A percentile compares a stretch with the other conserved stretches of the same genome.
Conservation (phyloP, 352 stramenopile genomes). For the Phytopythium sindhum region DNA sequence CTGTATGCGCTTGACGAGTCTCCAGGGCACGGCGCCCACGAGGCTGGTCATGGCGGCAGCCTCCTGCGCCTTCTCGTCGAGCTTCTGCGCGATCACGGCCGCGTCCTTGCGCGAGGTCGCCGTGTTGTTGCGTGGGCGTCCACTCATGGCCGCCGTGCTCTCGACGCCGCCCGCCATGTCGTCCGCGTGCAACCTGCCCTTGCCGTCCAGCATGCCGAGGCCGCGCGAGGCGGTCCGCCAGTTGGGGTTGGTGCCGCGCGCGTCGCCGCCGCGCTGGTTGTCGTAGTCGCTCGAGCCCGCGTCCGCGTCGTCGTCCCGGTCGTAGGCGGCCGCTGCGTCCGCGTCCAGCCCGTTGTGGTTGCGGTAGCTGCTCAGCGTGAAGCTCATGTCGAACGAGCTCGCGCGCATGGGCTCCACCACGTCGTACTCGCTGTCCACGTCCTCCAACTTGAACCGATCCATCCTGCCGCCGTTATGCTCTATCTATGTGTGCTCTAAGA, state of each 20-base stretch:
- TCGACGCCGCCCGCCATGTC: constrained; percentile 17
- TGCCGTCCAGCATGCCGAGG: constrained; percentile 26
- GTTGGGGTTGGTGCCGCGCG: constrained; percentile 10
- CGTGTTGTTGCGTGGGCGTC: constrained; percentile 13
- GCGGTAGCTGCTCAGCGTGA: constrained; percentile 64
- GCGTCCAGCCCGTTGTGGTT: constrained; percentile 15
- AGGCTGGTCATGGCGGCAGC: constrained; percentile 56
- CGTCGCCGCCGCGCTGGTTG: constrained; percentile 16
- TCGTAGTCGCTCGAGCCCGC: constrained; percentile 18
- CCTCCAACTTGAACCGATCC: constrained; percentile 80
- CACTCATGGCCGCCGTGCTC: constrained; percentile 4
- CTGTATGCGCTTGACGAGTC: constrained; percentile 70
- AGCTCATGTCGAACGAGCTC: constrained; percentile 89
- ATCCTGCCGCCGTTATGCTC: constrained; percentile 22
- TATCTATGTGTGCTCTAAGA: background rate
- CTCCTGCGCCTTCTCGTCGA: constrained; percentile 76
- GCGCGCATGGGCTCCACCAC: constrained; percentile 80
- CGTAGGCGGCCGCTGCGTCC: constrained; percentile 11
- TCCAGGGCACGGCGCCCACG: constrained; percentile 59
- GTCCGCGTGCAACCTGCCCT: constrained; percentile 46
- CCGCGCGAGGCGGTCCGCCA: constrained; percentile 4
- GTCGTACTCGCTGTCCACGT: constrained; percentile 76
- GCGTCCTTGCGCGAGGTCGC: constrained; percentile 32
- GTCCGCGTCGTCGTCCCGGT: constrained; percentile 23
- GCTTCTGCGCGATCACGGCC: constrained; percentile 50